These are phyloP conservation scores for Naganishia albida DNA, from an alignment of 1,284 basidiomycete species.

Conservation along the genomic window DNA sequence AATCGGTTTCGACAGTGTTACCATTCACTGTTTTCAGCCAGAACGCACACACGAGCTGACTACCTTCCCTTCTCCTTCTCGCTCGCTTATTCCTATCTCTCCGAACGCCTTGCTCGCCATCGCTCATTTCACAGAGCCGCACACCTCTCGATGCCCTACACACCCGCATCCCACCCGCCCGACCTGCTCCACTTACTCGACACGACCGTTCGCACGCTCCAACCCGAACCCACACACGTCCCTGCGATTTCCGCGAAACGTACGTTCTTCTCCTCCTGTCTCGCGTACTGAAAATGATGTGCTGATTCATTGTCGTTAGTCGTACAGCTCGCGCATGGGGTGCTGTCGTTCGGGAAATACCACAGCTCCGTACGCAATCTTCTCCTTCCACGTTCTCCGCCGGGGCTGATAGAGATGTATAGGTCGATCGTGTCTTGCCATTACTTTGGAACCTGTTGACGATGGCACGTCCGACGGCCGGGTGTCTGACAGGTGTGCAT, in stretches of 20 bases:
- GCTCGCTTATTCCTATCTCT: too few relatives aligned
- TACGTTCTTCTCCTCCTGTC: neutral
- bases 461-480: neutral
- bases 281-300: neutral
- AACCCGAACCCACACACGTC: neutral
- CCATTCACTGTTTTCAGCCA: neutral
- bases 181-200: neutral
- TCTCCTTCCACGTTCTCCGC: neutral
- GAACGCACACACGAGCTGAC: neutral
- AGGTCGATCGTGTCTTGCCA: constrained; percentile 5
- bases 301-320: neutral
- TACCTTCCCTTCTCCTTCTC: too few relatives aligned
- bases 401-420: neutral
- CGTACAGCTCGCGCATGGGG: neutral
- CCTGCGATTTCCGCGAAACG: constrained; percentile 1
- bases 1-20: neutral
- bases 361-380: constrained; percentile 7
- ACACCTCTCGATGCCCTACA: neutral
- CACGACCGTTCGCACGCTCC: neutral
- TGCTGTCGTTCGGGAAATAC: neutral
- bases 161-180: neutral
- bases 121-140: neutral
- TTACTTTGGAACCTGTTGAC: neutral
- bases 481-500: constrained; percentile 5
- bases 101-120: too few relatives aligned